phyloP scores from a whole-genome alignment of 768 basidiomycete species.

The Amanita exitialis region DNA sequence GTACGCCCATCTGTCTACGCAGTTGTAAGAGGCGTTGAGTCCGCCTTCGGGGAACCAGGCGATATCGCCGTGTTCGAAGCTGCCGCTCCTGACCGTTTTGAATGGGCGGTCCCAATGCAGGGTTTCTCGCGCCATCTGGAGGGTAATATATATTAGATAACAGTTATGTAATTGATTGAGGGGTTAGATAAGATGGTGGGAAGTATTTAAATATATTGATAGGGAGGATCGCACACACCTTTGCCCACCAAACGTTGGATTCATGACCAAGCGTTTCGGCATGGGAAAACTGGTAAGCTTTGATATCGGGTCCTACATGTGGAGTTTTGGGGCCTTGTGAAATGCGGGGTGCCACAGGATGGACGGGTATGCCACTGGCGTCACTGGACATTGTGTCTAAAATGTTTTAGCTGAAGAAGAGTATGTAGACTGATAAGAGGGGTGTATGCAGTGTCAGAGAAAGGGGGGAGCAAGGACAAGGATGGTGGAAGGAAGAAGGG shows the following conservation, averaged over 20 bases:
- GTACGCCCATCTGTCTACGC: constrained; percentile 94
- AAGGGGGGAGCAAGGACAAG: not conserved
- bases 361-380: constrained; percentile 23
- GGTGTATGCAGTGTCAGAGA: not conserved
- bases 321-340: constrained; percentile 51
- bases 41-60: constrained; percentile 96
- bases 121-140: constrained; percentile 59
- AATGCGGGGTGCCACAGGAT: constrained; percentile 74
- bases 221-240: constrained; percentile 31
- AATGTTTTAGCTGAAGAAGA: not conserved
- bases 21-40: constrained; percentile 93
- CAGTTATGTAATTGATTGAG: not conserved
- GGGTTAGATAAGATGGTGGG: not conserved
- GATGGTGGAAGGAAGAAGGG: not conserved
- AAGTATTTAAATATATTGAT: not conserved
- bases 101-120: constrained; percentile 88
- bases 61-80: constrained; percentile 79
- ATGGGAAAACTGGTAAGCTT: constrained; percentile 66
- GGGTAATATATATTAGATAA: not conserved
- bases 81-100: constrained; percentile 74
- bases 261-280: constrained; percentile 62
- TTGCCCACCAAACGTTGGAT: constrained; percentile 84
- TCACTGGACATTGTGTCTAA: not conserved
- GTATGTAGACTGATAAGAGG: not conserved
- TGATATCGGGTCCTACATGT: constrained; percentile 70